These are phyloP conservation scores for Rhizopogon sp. DNA, from an alignment of 768 basidiomycete species.

Conservation along the genomic window DNA sequence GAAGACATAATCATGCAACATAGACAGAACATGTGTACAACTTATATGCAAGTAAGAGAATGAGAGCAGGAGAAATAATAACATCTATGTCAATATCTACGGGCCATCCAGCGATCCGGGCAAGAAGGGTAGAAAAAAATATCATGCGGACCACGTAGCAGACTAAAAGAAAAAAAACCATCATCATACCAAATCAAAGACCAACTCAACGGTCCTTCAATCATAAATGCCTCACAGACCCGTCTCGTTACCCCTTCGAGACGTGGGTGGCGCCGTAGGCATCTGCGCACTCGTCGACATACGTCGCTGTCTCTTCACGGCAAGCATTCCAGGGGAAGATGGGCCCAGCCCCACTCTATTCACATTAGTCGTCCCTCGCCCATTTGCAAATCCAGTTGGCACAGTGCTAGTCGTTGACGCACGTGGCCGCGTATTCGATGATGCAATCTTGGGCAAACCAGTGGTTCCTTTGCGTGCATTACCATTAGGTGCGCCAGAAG, in stretches of 20 bases:
- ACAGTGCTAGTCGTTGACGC: slow-evolving; percentile 61
- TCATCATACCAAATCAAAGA: not conserved
- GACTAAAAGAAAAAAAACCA: not conserved
- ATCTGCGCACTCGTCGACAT: slow-evolving; percentile 55
- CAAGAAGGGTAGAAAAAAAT: slow-evolving; percentile 24
- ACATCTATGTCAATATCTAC: slow-evolving; percentile 27
- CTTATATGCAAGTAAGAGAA: slow-evolving; percentile 10
- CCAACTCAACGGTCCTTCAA: not conserved
- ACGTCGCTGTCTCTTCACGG: slow-evolving; percentile 81
- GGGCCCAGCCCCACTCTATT: slow-evolving; percentile 18
- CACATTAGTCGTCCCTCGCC: slow-evolving; percentile 33
- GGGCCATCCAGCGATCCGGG: slow-evolving; percentile 29
- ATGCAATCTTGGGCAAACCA: slow-evolving; percentile 72
- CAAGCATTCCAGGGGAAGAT: slow-evolving; percentile 18
- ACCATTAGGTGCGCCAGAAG: slow-evolving; percentile 67
- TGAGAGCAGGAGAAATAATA: slow-evolving; percentile 20
- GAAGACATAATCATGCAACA: slow-evolving; percentile 19
- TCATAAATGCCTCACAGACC: slow-evolving; percentile 1
- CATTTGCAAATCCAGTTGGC: slow-evolving; percentile 40
- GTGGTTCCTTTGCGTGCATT: slow-evolving; percentile 57
- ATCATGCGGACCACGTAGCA: slow-evolving; percentile 18
- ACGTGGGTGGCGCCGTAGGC: slow-evolving; percentile 27
- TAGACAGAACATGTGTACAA: slow-evolving; percentile 12
- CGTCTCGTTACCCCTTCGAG: slow-evolving; percentile 24
- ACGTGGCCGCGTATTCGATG: slow-evolving; percentile 67